Conservation (phyloP, 768 basidiomycete genomes). For the Mycena galericulata region DNA sequence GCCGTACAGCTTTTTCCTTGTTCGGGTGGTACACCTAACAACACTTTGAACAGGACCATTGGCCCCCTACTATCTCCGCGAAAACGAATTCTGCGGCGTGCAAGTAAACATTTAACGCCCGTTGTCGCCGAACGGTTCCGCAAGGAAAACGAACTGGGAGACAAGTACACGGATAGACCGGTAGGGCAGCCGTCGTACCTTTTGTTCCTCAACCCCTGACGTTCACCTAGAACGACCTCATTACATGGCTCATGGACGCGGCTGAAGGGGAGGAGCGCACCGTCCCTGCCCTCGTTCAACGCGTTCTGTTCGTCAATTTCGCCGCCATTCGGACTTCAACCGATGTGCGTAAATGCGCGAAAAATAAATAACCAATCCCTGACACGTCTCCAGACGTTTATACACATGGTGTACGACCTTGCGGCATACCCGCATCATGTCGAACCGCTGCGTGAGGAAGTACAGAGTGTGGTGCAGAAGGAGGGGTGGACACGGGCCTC, state of each 20-base stretch:
- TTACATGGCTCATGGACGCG: conserved; percentile 52
- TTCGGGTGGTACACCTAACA: not conserved
- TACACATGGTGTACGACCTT: conserved; percentile 39
- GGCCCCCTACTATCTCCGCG: conserved; percentile 27
- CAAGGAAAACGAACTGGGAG: conserved; percentile 26
- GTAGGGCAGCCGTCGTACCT: not conserved
- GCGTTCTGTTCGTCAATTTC: conserved; percentile 48
- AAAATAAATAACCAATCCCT: not conserved
- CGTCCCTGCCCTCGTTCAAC: conserved; percentile 37
- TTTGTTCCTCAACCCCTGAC: not conserved
- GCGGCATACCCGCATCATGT: conserved; percentile 40
- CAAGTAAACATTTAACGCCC: conserved; percentile 32
- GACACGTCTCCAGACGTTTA: conserved; percentile 36
- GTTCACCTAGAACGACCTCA: conserved; percentile 48
- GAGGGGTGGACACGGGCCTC: conserved; percentile 43
- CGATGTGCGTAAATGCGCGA: conserved; percentile 26
- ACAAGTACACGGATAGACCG: conserved; percentile 36
- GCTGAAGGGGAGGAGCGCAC: conserved; percentile 40
- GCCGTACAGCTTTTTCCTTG: conserved; percentile 37
- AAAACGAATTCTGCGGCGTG: conserved; percentile 25
- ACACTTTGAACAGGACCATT: conserved; percentile 11
- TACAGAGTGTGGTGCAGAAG: conserved; percentile 43
- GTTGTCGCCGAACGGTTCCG: conserved; percentile 32
- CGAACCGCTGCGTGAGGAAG: conserved; percentile 47
- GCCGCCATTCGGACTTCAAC: conserved; percentile 50